These are phyloP conservation scores for Chlamydomonas sphaeroides DNA, from an alignment of 139 green algal genomes.

Conservation along the genomic window DNA sequence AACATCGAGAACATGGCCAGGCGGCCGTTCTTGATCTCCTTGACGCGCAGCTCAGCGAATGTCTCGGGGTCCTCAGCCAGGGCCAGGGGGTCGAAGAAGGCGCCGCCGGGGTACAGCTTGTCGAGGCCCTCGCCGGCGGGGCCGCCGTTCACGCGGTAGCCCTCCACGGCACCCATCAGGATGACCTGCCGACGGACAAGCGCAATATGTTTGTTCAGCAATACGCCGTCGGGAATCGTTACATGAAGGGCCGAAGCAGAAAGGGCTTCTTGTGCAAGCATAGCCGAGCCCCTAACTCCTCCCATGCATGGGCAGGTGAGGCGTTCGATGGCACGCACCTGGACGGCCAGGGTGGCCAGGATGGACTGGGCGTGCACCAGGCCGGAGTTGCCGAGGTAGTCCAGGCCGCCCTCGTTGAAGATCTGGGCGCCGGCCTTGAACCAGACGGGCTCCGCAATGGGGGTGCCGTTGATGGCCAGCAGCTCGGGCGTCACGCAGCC, in stretches of 20 bases:
- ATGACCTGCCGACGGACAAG: slow-evolving; percentile 76
- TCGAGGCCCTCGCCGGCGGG: slow-evolving; percentile 79
- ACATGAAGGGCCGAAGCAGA: no score
- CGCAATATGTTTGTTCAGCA: no score
- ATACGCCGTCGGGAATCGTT: no score
- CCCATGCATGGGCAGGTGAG: no score
- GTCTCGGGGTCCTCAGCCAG: slow-evolving; percentile 96
- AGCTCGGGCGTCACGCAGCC: slow-evolving; percentile 78
- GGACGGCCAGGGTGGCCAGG: slow-evolving; percentile 87
- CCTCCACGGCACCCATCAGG: slow-evolving; percentile 87
- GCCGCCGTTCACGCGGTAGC: slow-evolving; percentile 85
- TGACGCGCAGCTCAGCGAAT: slow-evolving; percentile 81
- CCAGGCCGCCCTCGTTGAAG: slow-evolving; percentile 88
- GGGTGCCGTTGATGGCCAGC: slow-evolving; percentile 55
- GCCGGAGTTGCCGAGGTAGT: slow-evolving; percentile 95
- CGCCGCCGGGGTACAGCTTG: slow-evolving; percentile 69
- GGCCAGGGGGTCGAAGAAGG: slow-evolving; percentile 85
- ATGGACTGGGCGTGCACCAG: slow-evolving; percentile 97
- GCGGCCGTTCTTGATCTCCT: slow-evolving; percentile 93
- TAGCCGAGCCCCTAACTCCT: no score
- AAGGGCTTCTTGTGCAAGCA: no score
- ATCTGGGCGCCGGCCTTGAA: slow-evolving; percentile 97
- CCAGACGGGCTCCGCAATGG: slow-evolving; percentile 90
- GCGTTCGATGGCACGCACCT: no score
- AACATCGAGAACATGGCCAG: slow-evolving; percentile 85